Base-by-base conservation (phyloP, 164 flowering plant species). In the Dillenia turbinata region DNA sequence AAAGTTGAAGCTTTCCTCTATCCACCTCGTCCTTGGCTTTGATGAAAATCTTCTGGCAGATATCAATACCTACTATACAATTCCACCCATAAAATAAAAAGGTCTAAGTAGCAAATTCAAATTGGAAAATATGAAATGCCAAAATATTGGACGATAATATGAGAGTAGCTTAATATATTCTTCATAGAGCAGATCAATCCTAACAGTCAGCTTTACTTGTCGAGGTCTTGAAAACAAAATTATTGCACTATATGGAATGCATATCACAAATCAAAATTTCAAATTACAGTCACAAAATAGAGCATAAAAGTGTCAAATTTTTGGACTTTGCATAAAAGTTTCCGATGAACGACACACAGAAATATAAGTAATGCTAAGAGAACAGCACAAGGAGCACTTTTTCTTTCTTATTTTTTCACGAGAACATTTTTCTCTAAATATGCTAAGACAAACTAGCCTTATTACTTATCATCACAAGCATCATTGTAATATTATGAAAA, bases 341-440 rank as follows among this genome's bases (percentile, higher is more conserved):
- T 97, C 84, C 19, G 97, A 90, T 49, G 97, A 89, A 73, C 98
- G 90, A 74, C 90, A 93, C 56, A 93, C 79, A 57, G 90, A 74
- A 48, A 97, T 95, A 85, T 54, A 62, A 65, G 67, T 48, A 50
- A 66, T 5, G 17, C 60, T 53, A 58, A 12, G 19, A 49, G 49
- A 53, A n/a, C 54, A n/a, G n/a, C n/a, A n/a, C n/a, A n/a, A n/a
- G n/a, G n/a, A n/a, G n/a, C n/a, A n/a, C n/a, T n/a, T n/a, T n/a
- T n/a, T n/a, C n/a, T n/a, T n/a, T n/a, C n/a, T n/a, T n/a, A n/a
- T n/a, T n/a, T n/a, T n/a, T n/a, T n/a, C n/a, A n/a, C n/a, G n/a
- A n/a, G n/a, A n/a, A n/a, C n/a, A n/a, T n/a, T n/a, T n/a, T 91
- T 97, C 99, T 94, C 97, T 69, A 68, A 85, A 57, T 91, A 76